phyloP scores from a whole-genome alignment of 2,329 filamentous ascomycete species.

The Neophaeococcomyces mojaviensis region DNA sequence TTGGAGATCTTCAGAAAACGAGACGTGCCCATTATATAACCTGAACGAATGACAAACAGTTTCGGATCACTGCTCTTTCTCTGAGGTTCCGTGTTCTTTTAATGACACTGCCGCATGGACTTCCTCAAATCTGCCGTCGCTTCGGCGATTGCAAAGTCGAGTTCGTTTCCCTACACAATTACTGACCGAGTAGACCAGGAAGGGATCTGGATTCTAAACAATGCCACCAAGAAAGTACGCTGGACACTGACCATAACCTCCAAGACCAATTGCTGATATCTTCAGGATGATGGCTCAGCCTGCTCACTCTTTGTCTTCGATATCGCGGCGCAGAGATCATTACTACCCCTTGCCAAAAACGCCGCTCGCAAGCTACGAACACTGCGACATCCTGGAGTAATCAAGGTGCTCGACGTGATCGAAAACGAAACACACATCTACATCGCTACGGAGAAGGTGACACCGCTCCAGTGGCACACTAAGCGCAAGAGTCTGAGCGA shows the following conservation, averaged over 20 bases:
- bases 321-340: conserved; percentile 68
- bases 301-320: conserved; percentile 99
- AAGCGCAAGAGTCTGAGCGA: conserved; percentile 78
- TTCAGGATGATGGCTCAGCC: conserved; percentile 83
- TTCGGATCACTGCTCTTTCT: not conserved
- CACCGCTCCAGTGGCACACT: conserved; percentile 82
- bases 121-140: conserved; percentile 97
- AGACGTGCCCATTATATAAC: not conserved
- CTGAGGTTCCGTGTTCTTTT: not conserved
- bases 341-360: conserved; percentile 82
- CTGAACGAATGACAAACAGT: not conserved
- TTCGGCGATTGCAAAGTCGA: conserved; percentile 90
- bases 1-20: too few species aligned
- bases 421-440: conserved; percentile 97
- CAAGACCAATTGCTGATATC: too few species aligned
- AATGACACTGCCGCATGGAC: conserved; percentile 57
- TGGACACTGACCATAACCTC: too few species aligned
- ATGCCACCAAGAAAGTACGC: conserved; percentile 88
- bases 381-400: conserved; percentile 84
- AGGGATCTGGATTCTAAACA: conserved; percentile 91
- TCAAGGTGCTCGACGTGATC: conserved; percentile 88
- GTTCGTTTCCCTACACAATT: conserved; percentile 85
- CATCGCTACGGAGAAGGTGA: conserved; percentile 85
- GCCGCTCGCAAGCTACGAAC: conserved; percentile 90
- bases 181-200: conserved; percentile 88